phyloP scores from a whole-genome alignment of 2,329 filamentous ascomycete genomes.

The Neoascochyta sp. region DNA sequence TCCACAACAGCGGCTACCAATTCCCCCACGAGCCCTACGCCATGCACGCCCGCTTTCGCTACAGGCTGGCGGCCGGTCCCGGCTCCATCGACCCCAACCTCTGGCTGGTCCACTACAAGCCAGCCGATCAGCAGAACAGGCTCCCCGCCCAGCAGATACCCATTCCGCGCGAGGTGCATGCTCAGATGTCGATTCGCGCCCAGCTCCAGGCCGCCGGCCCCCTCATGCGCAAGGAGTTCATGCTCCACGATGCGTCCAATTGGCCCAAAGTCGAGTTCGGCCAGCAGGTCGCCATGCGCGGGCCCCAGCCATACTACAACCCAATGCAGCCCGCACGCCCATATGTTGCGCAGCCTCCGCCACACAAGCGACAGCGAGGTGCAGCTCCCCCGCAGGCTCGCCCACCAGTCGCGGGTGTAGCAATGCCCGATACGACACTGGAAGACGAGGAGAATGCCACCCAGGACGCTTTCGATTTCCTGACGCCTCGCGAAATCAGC shows the following conservation, averaged over 20 bases:
- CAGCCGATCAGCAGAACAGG: conserved; percentile 68
- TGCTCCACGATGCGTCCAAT: conserved; percentile 82
- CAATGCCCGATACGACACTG: conserved; percentile 48
- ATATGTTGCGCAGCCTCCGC: conserved; percentile 41
- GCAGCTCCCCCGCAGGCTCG: conserved; percentile 43
- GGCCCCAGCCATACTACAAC: conserved; percentile 33
- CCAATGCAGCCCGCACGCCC: conserved; percentile 34
- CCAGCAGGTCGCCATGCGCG: conserved; percentile 22
- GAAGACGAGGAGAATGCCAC: conserved; percentile 91
- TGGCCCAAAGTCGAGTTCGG: conserved; percentile 83
- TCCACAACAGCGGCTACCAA: conserved; percentile 76
- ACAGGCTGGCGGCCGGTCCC: conserved; percentile 73
- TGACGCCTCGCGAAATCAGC: conserved; percentile 87
- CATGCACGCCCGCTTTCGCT: conserved; percentile 76
- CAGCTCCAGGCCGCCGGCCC: conserved; percentile 70
- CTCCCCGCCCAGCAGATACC: conserved; percentile 67
- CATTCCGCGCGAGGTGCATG: conserved; percentile 56
- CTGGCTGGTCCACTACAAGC: conserved; percentile 88
- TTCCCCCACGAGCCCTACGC: conserved; percentile 69
- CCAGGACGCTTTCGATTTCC: conserved; percentile 80
- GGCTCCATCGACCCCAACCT: conserved; percentile 73
- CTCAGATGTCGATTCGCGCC: conserved; percentile 58
- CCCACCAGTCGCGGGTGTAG: conserved; percentile 33
- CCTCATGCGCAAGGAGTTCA: conserved; percentile 83
- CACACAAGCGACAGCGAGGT: conserved; percentile 46